These are phyloP conservation scores for Cyclanthera cordifolia DNA, from an alignment of 306 rosid genomes.

Conservation along the genomic window DNA sequence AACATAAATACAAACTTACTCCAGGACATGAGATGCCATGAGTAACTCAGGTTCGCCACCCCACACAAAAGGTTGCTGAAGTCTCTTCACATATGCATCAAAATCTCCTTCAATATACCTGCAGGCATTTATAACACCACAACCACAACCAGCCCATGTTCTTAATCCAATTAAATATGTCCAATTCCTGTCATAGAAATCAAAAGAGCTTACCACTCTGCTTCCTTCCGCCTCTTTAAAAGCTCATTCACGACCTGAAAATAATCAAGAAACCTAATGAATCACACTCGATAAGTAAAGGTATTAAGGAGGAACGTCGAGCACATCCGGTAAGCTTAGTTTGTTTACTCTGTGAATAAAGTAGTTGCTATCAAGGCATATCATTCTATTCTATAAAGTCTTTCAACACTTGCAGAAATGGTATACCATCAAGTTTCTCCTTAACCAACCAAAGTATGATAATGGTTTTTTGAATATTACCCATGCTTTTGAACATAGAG, in stretches of 20 bases:
- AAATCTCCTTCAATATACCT: conserved; percentile 93
- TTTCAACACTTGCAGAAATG: too few relatives aligned
- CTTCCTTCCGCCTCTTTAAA: conserved; percentile 68
- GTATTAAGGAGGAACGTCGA: too few relatives aligned
- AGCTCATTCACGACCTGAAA: conserved; percentile 75
- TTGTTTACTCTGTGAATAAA: too few relatives aligned
- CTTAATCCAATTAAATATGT: neutral
- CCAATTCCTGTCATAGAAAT: conserved; percentile 1
- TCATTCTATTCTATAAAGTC: too few relatives aligned
- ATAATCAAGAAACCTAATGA: neutral
- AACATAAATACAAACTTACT: conserved; percentile 32
- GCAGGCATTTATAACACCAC: neutral
- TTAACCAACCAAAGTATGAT: too few relatives aligned
- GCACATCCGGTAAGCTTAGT: too few relatives aligned
- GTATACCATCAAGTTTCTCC: too few relatives aligned
- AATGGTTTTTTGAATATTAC: neutral
- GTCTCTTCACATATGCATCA: conserved; percentile 57
- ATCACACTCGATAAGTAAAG: neutral
- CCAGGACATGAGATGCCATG: conserved; percentile 88
- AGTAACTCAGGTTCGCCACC: conserved; percentile 93
- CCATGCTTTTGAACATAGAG: neutral
- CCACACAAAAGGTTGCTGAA: conserved; percentile 69
- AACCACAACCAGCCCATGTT: neutral
- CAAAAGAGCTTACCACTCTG: conserved; percentile 56
- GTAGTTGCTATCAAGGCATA: too few relatives aligned